Conservation (phyloP, 2,329 filamentous ascomycete genomes). For the Aspergillus udagawae region DNA sequence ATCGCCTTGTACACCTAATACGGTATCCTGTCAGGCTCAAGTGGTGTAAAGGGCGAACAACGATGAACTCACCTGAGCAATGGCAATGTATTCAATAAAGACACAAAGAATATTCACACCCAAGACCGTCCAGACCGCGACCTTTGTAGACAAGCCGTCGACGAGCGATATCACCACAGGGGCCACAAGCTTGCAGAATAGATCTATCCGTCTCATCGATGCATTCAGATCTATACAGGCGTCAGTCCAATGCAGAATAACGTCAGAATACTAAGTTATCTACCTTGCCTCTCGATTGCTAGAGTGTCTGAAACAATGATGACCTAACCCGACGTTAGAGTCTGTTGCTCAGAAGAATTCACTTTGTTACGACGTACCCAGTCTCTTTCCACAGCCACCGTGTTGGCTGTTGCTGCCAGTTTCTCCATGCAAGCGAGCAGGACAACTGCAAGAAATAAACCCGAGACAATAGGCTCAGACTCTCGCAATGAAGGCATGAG, state of each 20-base stretch:
- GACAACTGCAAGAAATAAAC: slow-evolving; percentile 37
- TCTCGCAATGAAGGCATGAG: slow-evolving; percentile 1
- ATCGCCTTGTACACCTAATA: slow-evolving; percentile 17
- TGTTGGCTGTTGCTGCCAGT: slow-evolving; percentile 60
- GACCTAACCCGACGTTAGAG: slow-evolving; percentile 12
- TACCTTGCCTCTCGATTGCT: slow-evolving; percentile 41
- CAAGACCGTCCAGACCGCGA: slow-evolving; percentile 47
- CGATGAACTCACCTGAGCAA: slow-evolving; percentile 28
- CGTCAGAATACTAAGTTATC: slow-evolving; percentile 18
- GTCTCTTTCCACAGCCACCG: slow-evolving; percentile 66
- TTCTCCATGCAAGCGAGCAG: slow-evolving; percentile 67
- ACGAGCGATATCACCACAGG: slow-evolving; percentile 51
- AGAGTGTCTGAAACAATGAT: slow-evolving; percentile 30
- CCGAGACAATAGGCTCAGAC: slow-evolving; percentile 1
- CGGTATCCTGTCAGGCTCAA: not conserved
- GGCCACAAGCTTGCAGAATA: slow-evolving; percentile 54
- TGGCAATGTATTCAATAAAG: slow-evolving; percentile 39
- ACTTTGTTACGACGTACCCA: slow-evolving; percentile 45
- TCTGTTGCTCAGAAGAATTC: not conserved
- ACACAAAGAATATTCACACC: slow-evolving; percentile 41
- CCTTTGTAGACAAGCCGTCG: slow-evolving; percentile 39
- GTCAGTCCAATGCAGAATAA: slow-evolving; percentile 18
- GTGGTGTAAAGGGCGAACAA: not conserved
- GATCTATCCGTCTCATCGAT: slow-evolving; percentile 55
- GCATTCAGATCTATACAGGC: slow-evolving; percentile 43